Conservation (phyloP, 768 basidiomycete genomes). For the Termitomyces sp. region DNA sequence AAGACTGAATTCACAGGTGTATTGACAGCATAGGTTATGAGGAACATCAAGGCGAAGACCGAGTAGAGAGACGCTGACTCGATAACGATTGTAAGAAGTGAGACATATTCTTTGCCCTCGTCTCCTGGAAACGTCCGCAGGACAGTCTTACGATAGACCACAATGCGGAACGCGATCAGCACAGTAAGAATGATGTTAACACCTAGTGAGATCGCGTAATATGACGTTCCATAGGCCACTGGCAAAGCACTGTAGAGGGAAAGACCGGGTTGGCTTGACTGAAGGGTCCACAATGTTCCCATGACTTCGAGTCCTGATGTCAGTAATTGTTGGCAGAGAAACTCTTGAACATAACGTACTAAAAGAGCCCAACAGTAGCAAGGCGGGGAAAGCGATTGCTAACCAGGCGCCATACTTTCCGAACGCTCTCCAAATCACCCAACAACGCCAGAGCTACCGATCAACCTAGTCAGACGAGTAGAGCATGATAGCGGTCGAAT, state of each 20-base stretch:
- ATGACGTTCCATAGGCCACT: slow-evolving; percentile 29
- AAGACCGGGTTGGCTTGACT: slow-evolving; percentile 33
- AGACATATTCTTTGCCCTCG: slow-evolving; percentile 29
- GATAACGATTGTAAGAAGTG: slow-evolving; percentile 30
- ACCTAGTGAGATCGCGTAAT: slow-evolving; percentile 32
- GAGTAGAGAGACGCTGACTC: slow-evolving; percentile 42
- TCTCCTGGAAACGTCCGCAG: slow-evolving; percentile 24
- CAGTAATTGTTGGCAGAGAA: not conserved
- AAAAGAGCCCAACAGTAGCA: slow-evolving; percentile 33
- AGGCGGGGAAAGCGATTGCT: slow-evolving; percentile 27
- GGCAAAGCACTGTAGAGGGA: slow-evolving; percentile 32
- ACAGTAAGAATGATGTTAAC: slow-evolving; percentile 35
- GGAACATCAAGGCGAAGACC: slow-evolving; percentile 30
- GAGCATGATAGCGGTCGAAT: not conserved
- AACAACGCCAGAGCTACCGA: slow-evolving; percentile 38
- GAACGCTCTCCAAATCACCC: slow-evolving; percentile 37
- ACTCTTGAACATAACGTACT: slow-evolving; percentile 20
- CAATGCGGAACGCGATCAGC: slow-evolving; percentile 30
- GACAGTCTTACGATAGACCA: slow-evolving; percentile 25
- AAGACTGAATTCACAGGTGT: slow-evolving; percentile 36
- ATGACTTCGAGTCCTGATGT: slow-evolving; percentile 20
- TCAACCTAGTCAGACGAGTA: not conserved
- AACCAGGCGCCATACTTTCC: slow-evolving; percentile 24
- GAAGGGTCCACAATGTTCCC: slow-evolving; percentile 37
- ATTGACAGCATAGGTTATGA: slow-evolving; percentile 32